Base-by-base conservation (phyloP, 2,329 filamentous ascomycete genomes). In the Cyphellophora europaea region DNA sequence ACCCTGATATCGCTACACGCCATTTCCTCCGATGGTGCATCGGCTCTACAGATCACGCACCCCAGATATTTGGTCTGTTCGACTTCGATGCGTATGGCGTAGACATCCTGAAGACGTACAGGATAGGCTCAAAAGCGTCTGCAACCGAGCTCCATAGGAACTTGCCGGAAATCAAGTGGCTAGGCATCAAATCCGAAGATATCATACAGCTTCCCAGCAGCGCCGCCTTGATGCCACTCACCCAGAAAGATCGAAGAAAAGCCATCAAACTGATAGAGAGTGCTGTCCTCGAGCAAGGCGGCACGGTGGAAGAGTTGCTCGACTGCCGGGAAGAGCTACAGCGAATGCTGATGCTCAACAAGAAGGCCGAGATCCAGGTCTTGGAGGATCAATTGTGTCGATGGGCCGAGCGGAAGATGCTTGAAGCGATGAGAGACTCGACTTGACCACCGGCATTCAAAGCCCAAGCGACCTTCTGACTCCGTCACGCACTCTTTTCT, bases 401-500 rank as follows among this genome's bases (percentile, higher is more conserved):
- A 4, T 30, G 25, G 21, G 16, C 25, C 17, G 23, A 29, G n/a
- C 21, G n/a, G n/a, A 25, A 25, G n/a, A 25, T 25, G 21, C 21
- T 25, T n/a, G 21, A 25, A 8, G n/a, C n/a, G 8, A 25, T 25
- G 21, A 27, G 30, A 6, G 14, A 30, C 25, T n/a, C 14, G 15
- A 25, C 23, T 25, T n/a, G n/a, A 16, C 6, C 3, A n/a, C 10
- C 3, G 30, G 17, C 17, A 12, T 31, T 49, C 41, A 49, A 49
- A 93, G 61, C 1, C 87, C 87, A 50, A 94, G 59, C 56, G 80
- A 83, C 53, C 75, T 74, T 53, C 82, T 72, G 27, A 95, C 88
- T 44, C 86, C 82, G 42, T 84, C 80, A 51, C 82, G 72, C 23
- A 98, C 91, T 59, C 79, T 79, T 55, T 74, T 72, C 64, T 95